Conservation (phyloP, 2,329 filamentous ascomycete genomes). For the Colletotrichum theobromicola region DNA sequence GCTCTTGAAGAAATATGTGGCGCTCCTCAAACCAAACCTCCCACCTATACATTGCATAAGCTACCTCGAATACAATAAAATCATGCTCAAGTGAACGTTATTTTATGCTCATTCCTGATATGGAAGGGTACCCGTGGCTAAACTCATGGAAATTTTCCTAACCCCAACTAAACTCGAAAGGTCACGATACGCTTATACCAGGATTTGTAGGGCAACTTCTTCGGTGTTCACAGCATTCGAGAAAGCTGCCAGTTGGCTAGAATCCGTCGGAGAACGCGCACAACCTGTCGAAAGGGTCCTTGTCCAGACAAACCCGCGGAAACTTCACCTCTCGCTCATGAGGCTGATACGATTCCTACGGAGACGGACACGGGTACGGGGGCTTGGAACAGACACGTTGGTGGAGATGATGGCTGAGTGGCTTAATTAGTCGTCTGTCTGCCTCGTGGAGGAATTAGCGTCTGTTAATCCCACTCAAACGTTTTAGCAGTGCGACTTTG, state of each 20-base stretch:
- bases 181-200: neutral
- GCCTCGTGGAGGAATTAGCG: neutral
- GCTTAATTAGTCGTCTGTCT: neutral
- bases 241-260: neutral
- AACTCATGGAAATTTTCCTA: too few relatives aligned
- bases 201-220: neutral
- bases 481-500: neutral
- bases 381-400: neutral
- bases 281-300: neutral
- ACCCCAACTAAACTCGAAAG: too few relatives aligned
- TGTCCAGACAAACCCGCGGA: neutral
- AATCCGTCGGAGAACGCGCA: rapidly evolving
- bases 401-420: neutral
- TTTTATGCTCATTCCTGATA: too few relatives aligned
- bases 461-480: neutral
- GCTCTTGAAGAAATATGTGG: too few relatives aligned
- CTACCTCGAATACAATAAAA: neutral
- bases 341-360: neutral
- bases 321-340: neutral
- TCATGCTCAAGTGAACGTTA: neutral
- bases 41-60: neutral
- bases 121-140: too few relatives aligned
- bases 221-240: neutral
- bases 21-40: neutral
- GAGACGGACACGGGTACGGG: neutral